Evolutionary conservation across 2,329 filamentous ascomycete species (phyloP).

Genomic region (Venturia oleaginea): DNA sequence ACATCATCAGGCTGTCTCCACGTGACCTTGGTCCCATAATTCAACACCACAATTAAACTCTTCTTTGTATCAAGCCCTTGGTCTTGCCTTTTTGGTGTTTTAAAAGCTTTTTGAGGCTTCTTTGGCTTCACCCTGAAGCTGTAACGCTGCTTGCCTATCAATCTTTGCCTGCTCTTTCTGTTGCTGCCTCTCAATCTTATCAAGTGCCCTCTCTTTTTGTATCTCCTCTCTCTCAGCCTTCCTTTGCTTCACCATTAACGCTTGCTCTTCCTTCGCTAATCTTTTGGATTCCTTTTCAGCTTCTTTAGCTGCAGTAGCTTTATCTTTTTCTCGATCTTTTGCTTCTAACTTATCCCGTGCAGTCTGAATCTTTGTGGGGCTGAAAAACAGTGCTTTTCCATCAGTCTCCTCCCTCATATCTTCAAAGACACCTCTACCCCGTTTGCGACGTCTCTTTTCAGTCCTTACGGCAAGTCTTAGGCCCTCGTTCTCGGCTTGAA

Average conservation of each 20-base stretch:
- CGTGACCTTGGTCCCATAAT: background rate
- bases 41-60: background rate
- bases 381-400: background rate
- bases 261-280: background rate
- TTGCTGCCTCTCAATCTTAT: background rate
- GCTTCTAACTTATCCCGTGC: background rate
- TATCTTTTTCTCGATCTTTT: background rate
- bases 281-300: background rate
- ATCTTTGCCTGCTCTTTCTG: background rate
- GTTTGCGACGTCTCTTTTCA: background rate
- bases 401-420: background rate
- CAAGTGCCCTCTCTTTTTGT: background rate
- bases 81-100: background rate
- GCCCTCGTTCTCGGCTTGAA: background rate
- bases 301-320: background rate
- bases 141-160: background rate
- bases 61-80: too few relatives aligned
- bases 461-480: background rate
- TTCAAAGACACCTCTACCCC: background rate
- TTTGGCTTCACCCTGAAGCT: background rate
- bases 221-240: background rate
- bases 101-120: background rate
- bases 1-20: background rate
- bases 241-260: background rate
- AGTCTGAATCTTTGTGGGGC: background rate